Evolutionary conservation across 1,139 yeast genomes (phyloP), one percentile per base, ranked within the genome.

Genomic region (Lodderomyces parapsilosis): DNA sequence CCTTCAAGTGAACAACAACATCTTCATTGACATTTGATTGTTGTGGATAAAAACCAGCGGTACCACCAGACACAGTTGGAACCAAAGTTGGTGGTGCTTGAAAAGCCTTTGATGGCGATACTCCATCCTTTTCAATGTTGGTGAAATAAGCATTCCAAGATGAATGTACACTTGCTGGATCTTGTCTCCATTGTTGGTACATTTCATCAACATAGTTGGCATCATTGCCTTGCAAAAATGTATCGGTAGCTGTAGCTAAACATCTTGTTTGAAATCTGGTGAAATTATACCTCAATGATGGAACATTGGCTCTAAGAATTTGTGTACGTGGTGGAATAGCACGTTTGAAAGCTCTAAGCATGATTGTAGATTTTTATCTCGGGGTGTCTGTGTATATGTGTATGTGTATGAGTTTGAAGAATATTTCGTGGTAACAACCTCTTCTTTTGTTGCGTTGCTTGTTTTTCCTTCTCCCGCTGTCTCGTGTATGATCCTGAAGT

Each of bases 61-160:
- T 78, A 38, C 89, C 88, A 38, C 93, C 95, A 40, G 86, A 78
- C 20, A 93, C 81, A 35, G 76, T 67, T 36, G 93, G 89, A 27
- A 87, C 83, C 50, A 91, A 65, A 35, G 94, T 85, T 50, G 98
- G 98, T 31, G 98, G 98, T 22, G 98, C 94, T 48, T 70, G 68
- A 68, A 83, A 93, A 4, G 99, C 97, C 50, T 76, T 67, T 1
- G 90, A 65, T 11, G 95, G 81, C 27, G 94, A 81, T 24, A 83
- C 80, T 40, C 71, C 69, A 48, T 82, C 83, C 47, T 81, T 74
- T 54, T 85, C 89, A 66, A 93, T 74, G 74, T 93, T 93, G 68
- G 85, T 86, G 76, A 93, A 93, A 71, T 94, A 93, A 23, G 97
- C 83, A 62, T 89, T 86, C 99, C 99, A 93, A 22, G 98, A 91